Conservation (phyloP, 2,329 filamentous ascomycete genomes). For the Periconia digitata region DNA sequence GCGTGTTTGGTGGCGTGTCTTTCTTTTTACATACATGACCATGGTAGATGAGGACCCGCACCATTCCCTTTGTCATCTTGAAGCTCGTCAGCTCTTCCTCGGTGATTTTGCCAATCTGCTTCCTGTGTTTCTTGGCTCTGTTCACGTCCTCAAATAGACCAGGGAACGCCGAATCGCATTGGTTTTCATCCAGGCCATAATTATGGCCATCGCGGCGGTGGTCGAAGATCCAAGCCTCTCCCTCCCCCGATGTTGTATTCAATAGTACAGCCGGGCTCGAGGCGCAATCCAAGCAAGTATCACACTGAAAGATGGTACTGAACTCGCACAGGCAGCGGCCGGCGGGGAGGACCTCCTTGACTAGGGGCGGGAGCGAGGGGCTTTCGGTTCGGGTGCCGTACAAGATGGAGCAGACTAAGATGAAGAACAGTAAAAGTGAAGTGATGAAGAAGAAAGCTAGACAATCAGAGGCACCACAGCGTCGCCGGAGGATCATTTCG, state of each 20-base stretch:
- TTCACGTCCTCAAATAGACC: conserved; percentile 35
- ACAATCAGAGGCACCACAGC: conserved; percentile 25
- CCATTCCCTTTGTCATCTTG: conserved; percentile 36
- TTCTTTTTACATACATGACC: conserved; percentile 24
- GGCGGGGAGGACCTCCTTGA: conserved; percentile 34
- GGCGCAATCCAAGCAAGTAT: conserved; percentile 36
- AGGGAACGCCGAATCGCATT: conserved; percentile 35
- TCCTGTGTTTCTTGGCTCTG: conserved; percentile 24
- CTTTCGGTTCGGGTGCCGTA: conserved; percentile 37
- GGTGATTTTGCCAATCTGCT: conserved; percentile 26
- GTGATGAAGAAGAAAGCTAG: conserved; percentile 32
- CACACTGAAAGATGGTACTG: conserved; percentile 34
- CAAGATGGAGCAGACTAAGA: conserved; percentile 35
- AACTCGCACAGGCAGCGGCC: conserved; percentile 37
- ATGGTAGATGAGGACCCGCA: conserved; percentile 34
- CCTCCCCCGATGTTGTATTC: conserved; percentile 21
- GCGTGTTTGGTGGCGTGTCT: too few relatives aligned
- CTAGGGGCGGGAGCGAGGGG: conserved; percentile 29
- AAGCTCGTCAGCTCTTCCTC: conserved; percentile 29
- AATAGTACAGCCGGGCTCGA: conserved; percentile 21
- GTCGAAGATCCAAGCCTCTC: conserved; percentile 30
- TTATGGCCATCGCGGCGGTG: conserved; percentile 31
- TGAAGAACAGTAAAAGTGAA: conserved; percentile 30
- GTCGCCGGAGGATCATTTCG: conserved; percentile 32
- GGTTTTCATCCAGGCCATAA: conserved; percentile 32